These are phyloP conservation scores for Kuraishia borneana DNA, from an alignment of 805 yeast genomes.

Conservation along the genomic window DNA sequence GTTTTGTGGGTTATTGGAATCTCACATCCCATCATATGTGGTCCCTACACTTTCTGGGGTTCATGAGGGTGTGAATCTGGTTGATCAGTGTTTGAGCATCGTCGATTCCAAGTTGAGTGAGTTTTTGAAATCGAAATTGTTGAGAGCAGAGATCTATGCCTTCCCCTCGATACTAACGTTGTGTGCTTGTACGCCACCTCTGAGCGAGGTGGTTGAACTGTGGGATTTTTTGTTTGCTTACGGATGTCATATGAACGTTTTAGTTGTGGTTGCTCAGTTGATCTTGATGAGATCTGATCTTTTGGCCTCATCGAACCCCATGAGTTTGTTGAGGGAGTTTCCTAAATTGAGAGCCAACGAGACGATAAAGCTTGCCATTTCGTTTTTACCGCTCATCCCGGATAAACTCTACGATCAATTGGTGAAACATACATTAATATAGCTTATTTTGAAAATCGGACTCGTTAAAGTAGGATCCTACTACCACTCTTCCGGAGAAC, in stretches of 20 bases:
- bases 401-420: constrained; percentile 50
- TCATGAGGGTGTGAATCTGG: constrained; percentile 59
- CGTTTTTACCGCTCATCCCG: constrained; percentile 70
- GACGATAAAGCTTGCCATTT: constrained; percentile 66
- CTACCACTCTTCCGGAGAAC: constrained; percentile 58
- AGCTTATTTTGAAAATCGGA: constrained; percentile 35
- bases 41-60: constrained; percentile 74
- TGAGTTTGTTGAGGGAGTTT: constrained; percentile 61
- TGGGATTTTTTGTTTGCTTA: constrained; percentile 93
- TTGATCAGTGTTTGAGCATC: constrained; percentile 61
- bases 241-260: constrained; percentile 79
- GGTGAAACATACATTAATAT: constrained; percentile 52
- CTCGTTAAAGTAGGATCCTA: constrained; percentile 53
- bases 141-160: constrained; percentile 81
- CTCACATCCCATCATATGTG: constrained; percentile 67
- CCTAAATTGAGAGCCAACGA: constrained; percentile 65
- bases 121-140: constrained; percentile 46
- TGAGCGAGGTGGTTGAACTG: constrained; percentile 58
- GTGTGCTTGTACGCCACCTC: constrained; percentile 82
- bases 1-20: constrained; percentile 48
- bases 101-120: constrained; percentile 65
- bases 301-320: constrained; percentile 55
- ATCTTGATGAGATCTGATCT: constrained; percentile 55
- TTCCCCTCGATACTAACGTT: constrained; percentile 75
- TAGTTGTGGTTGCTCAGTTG: constrained; percentile 76